Percentiles rank a stretch among this genome's conserved stretches.
These are phyloP conservation scores for Coemansia sp. DNA, from an alignment of 192 early-diverging fungal genomes.

Conservation along the genomic window DNA sequence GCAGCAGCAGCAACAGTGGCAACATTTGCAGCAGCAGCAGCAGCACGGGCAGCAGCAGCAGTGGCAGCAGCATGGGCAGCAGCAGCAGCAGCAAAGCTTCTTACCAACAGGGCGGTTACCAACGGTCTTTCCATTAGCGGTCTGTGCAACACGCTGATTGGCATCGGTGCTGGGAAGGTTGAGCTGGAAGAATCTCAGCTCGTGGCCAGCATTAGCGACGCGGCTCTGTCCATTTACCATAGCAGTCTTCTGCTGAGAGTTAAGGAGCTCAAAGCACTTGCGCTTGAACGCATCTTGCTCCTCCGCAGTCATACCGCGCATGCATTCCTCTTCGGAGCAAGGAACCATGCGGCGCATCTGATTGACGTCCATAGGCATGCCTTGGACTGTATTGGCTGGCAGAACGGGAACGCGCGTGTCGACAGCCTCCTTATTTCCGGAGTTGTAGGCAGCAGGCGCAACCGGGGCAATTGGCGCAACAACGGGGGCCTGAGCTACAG, in stretches of 20 bases:
- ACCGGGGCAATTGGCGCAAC: background rate
- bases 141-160: constrained; percentile 15
- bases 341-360: constrained; percentile 28
- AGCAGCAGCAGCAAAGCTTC: constrained; percentile 33
- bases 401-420: constrained; percentile 21
- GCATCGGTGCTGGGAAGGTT: constrained; percentile 15
- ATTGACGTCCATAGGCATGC: constrained; percentile 3
- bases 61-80: constrained; percentile 37
- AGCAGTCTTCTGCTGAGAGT: constrained; percentile 16
- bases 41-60: constrained; percentile 26
- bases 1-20: constrained; percentile 27
- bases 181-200: constrained; percentile 40
- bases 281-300: constrained; percentile 34
- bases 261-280: constrained; percentile 37
- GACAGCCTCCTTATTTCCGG: constrained; percentile 15
- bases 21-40: constrained; percentile 14
- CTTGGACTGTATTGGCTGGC: constrained; percentile 7
- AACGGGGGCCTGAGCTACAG: constrained; percentile 11
- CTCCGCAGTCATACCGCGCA: constrained; percentile 35
- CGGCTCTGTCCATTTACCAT: constrained; percentile 33
- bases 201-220: constrained; percentile 11
- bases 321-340: constrained; percentile 40
- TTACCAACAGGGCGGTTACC: constrained; percentile 38
- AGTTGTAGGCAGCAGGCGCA: constrained; percentile 5
- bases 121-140: constrained; percentile 13